These are phyloP conservation scores for Termitomyces sp. DNA, from an alignment of 768 basidiomycete species.

Conservation along the genomic window DNA sequence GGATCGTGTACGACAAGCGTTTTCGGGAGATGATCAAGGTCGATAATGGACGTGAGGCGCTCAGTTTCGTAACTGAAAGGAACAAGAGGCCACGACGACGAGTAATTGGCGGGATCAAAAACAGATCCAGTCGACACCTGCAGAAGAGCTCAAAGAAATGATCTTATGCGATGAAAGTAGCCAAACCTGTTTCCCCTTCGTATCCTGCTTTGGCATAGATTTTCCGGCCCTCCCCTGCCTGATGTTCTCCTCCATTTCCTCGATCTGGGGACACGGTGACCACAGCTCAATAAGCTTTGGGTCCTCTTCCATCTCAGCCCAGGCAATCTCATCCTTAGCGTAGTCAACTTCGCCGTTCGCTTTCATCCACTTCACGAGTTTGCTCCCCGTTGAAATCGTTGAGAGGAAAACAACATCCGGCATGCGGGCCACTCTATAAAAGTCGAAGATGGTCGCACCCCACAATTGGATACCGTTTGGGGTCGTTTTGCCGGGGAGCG, in stretches of 20 bases:
- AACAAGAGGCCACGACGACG: constrained; percentile 35
- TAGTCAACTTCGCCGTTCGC: constrained; percentile 27
- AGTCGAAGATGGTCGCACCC: constrained; percentile 41
- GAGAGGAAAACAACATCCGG: constrained; percentile 12
- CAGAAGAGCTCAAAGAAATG: neutral
- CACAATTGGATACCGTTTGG: constrained; percentile 31
- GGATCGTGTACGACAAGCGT: constrained; percentile 43
- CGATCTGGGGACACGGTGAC: constrained; percentile 1
- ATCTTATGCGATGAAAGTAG: neutral
- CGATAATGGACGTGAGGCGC: constrained; percentile 21
- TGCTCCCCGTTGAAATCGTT: constrained; percentile 31
- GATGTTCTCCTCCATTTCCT: constrained; percentile 2
- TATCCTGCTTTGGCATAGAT: neutral
- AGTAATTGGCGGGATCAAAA: constrained; percentile 33
- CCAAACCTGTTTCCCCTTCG: constrained; percentile 3
- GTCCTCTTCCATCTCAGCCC: constrained; percentile 31
- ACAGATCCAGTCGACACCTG: constrained; percentile 16
- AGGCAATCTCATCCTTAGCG: constrained; percentile 28
- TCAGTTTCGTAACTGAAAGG: constrained; percentile 29
- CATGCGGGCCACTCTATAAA: constrained; percentile 28
- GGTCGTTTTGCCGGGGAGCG: constrained; percentile 25
- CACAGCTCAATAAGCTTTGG: constrained; percentile 27
- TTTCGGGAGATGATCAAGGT: constrained; percentile 28
- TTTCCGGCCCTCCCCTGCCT: constrained; percentile 5
- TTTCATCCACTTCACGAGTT: constrained; percentile 32